Evolutionary conservation across 257 asterid species (phyloP), one percentile per base, ranked within the genome.

Genomic region (Solanum neorickii): DNA sequence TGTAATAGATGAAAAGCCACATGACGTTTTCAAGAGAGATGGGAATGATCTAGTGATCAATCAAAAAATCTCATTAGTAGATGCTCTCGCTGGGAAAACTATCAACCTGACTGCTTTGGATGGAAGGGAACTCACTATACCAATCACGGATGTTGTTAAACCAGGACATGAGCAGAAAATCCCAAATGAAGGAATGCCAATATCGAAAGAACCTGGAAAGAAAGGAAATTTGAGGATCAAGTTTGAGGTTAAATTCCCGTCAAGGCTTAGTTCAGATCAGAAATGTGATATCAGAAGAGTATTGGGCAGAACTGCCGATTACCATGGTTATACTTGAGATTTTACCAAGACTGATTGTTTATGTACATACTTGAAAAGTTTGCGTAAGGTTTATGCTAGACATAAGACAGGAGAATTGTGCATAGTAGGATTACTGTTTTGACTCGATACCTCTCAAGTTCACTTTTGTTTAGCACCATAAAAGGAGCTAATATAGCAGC

Each of bases 1-100:
- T 42, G 66, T 87, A 13, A 83, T 87, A 21, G 89, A 87, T 46
- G 89, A 87, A 69, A 87, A 87, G 83, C 89, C 87, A 12, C 89
- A 87, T 25, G 35, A 33, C 46, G 83, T 87, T 15, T 82, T 87
- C 77, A 82, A 80, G 41, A 80, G 87, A 15, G 86, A 87, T 33
- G 89, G 75, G 15, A 87, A 87, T 46, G 89, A 87, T 82, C 86
- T 87, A 3, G 83, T 87, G 18, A 70, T 87, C 56, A 35, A 52
- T 13, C 83, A 87, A 31, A 87, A 83, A 41, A 87, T 87, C 49
- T 87, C 87, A 10, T 68, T 87, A 60, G 42, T 78, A 25, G 89
- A 87, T 39, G 89, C 89, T 27, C 78, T 87, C 12, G 31, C 89
- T 31, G 89, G 89, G 73, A 80, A 87, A 66, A 87, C 82, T 21